Evolutionary conservation across 148 eudicot genomes (phyloP), one percentile per base, ranked within the genome.

Genomic region (Chenopodium album): DNA sequence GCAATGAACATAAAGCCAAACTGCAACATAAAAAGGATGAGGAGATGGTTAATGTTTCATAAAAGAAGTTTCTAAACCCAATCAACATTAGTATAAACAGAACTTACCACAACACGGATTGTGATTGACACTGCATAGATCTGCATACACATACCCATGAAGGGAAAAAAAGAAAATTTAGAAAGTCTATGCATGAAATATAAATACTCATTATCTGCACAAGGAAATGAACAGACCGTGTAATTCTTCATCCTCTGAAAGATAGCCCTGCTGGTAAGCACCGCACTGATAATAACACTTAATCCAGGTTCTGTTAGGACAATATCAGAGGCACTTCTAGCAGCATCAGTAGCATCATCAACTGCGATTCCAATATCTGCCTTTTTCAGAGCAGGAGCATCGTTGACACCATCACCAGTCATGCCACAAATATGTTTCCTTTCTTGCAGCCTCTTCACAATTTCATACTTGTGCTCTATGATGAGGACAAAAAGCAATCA

Each of bases 391-490:
- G 97, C 97, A 46, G 97, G 97, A 23, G 97, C 97, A 83, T 93
- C 97, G 64, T 93, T 93, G 34, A 93, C 97, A 71, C 97, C 97
- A 81, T 93, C 97, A 66, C 97, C 97, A 0, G 97, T 93, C 97
- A 93, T 93, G 59, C 97, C 97, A 89, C 92, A 89, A 20, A 93
- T 90, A 44, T 93, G 97, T 74, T 93, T 91, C 80, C 83, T 86
- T 23, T 90, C 92, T 87, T 93, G 97, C 80, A 93, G 79, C 77
- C 84, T 87, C 87, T 91, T 93, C 28, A 93, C 97, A 50, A 93
- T 93, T 85, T 93, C 97, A 16, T 89, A 93, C 71, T 93, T 93
- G 87, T 93, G 97, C 71, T 93, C 94, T 93, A 83, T 29, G 54
- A 80, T 48, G 47, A 52, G 54, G 31, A n/a, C 50, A 29, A 73